Evolutionary conservation across 345 rosid species (phyloP), one percentile per base, ranked within the genome.

Genomic region (Gossypium australe): DNA sequence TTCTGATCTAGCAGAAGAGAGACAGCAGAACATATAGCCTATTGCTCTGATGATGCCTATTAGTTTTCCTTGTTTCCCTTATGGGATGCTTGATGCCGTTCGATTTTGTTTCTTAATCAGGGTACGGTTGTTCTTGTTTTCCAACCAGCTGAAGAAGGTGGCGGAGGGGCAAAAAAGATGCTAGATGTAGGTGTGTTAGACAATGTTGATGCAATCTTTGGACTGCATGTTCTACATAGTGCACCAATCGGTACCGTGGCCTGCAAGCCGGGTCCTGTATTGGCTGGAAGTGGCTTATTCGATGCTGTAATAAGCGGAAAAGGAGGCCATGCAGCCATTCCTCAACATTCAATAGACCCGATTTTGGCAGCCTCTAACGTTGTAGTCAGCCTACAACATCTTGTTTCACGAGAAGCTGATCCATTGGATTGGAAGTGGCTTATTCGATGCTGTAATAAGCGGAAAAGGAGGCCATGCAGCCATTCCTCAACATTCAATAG

Each of bases 121-220:
- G 98, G 99, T 24, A 95, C 99, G 10, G 90, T 91, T 47, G 82
- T 87, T 76, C 88, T 91, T 44, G 87, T 95, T 48, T 95, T 95
- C 69, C 99, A 95, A 83, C 99, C 98, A 48, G 98, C 92, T 55
- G 98, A 95, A 85, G 99, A 95, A 88, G 97, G 94, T 60, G 83
- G 87, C 14, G 96, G 90, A 24, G 98, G 97, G 44, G 98, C 98
- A 12, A 88, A 85, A 84, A 77, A 74, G 65, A 84, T 95, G 80
- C 66, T 89, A 29, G 91, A 89, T 44, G 86, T 78, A n/a, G 98
- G 98, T 64, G 90, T 85, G 13, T 76, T 95, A 52, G 85, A 90
- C 63, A 84, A 88, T 60, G 89, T 95, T 52, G 81, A 85, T 27
- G 97, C 91, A 41, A 93, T 93, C 79, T 93, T 88, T 63, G 98